Base-by-base conservation (phyloP, 2,329 filamentous ascomycete genomes). In the Malbranchea zuffiana region DNA sequence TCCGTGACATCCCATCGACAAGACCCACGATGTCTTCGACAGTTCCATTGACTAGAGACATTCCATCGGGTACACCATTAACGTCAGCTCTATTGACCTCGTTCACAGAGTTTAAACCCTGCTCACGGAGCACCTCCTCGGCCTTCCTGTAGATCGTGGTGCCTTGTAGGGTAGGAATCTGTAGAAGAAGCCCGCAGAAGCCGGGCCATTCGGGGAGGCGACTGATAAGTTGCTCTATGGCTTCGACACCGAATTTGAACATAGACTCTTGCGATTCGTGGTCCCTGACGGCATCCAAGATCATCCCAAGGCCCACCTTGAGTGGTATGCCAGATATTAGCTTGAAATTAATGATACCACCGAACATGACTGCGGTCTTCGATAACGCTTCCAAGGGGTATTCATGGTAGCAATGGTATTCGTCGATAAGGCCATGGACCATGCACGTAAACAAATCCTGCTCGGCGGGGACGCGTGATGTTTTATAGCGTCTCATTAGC, bases 361-460 rank as follows among this genome's bases (percentile, higher is more conserved):
- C 90, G 56, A 98, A 98, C 18, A 98, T 72, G 6, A 98, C 87
- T 3, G 90, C 88, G 0, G 90, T 98, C 7, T 88, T 96, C 5
- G 88, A 88, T 34, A 98, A 67, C 4, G 90, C 90, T 53, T 95
- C 88, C n/a, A 95, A 69, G 0, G 92, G 92, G 57, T 98, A 98
- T 52, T 92, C 87, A 26, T 82, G 76, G 56, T 95, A 98, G 53
- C 94, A 92, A 38, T 80, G 80, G 57, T 95, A 98, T 63, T 98
- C 90, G 50, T 98, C 90, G 50, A 98, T 95, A 3, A 98, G 68
- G 1, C 90, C 90, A 52, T 95, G 87, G 23, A 98, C 93, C 86
- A 98, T 98, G 63, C 88, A 95, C 10, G 88, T 83, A 56, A 98
- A 98, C 5, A 95, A 74, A 55, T 98, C 90, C 56, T 96, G 90